Evolutionary conservation across 2,329 filamentous ascomycete genomes (phyloP).

Genomic region (Basipetospora chlamydospora): DNA sequence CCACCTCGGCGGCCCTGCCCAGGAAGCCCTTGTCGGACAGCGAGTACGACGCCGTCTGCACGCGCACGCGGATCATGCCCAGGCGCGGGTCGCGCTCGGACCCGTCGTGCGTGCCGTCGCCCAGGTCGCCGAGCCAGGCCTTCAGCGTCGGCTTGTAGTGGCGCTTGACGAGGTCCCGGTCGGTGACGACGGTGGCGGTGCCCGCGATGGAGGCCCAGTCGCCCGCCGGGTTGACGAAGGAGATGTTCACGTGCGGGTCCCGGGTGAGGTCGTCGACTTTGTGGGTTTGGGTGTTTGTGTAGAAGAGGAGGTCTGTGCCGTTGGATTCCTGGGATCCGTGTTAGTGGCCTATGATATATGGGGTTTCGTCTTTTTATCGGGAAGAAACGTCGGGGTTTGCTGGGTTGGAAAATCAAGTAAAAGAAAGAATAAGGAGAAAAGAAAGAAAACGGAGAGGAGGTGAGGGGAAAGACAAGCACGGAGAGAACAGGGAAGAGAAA

Average conservation of each 20-base stretch:
- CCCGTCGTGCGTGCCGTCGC: conserved; percentile 71
- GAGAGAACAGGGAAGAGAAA: background rate
- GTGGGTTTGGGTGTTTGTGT: conserved; percentile 80
- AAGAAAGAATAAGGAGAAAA: too few relatives aligned
- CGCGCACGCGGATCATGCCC: conserved; percentile 63
- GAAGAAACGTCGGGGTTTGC: too few relatives aligned
- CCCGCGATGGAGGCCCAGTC: conserved; percentile 86
- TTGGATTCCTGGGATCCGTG: conserved; percentile 48
- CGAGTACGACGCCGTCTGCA: conserved; percentile 58
- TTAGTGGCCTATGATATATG: too few relatives aligned
- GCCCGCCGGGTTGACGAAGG: conserved; percentile 61
- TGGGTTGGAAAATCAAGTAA: too few relatives aligned
- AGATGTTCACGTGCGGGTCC: conserved; percentile 65
- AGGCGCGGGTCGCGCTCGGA: conserved; percentile 70
- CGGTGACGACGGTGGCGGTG: conserved; percentile 51
- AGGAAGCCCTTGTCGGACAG: conserved; percentile 48
- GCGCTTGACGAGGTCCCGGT: conserved; percentile 54
- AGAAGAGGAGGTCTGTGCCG: conserved; percentile 73
- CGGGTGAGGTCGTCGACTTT: conserved; percentile 69
- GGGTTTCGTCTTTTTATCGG: too few relatives aligned
- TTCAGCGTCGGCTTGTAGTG: conserved; percentile 62
- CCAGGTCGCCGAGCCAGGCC: conserved; percentile 76
- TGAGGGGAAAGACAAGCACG: too few relatives aligned
- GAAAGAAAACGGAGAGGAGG: too few relatives aligned
- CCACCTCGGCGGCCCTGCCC: conserved; percentile 52